Evolutionary conservation across 2,329 filamentous ascomycete species (phyloP), one percentile per base, ranked within the genome.

Genomic region (Coleophoma crateriformis): DNA sequence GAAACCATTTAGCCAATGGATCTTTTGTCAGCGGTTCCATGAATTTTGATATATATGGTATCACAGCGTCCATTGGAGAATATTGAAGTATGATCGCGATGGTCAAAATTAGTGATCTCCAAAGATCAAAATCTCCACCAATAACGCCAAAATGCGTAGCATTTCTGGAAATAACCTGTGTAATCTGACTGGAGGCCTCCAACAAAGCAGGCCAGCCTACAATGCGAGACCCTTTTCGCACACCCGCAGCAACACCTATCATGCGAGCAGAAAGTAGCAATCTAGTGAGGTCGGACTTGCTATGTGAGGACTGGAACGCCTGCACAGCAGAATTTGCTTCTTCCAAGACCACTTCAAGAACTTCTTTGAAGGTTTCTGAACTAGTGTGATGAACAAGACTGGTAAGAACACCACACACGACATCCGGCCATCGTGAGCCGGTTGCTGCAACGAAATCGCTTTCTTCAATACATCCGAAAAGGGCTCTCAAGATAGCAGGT

Each of bases 381-480:
- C 81, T 87, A 1, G 88, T 86, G 63, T 95, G 86, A 65, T 99
- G 94, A 46, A 96, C 83, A 32, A 90, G 72, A 59, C 87, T 91
- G 6, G 87, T 88, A 35, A 96, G 66, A 22, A 92, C 79, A 22
- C 92, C 92, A 56, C 79, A 82, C 34, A 88, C 74, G 19, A 95
- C 77, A 47, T 87, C 78, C 4, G 71, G 77, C 81, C 82, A 85
- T 4, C 72, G 67, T 11, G 52, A 54, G 15, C 46, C 33, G 10
- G 70, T 65, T 20, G 76, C 69, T 6, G 71, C 64, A 12, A 77
- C 70, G 11, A 71, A 61, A 41, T 74, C 71, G 48, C 79, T 77
- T 1, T 77, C 71, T 3, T 73, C 68, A 0, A 67, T 49, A 32
- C 52, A 53, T 12, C 53, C 47, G n/a, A 84, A 62, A 5, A 87